Evolutionary conservation across 2,329 filamentous ascomycete genomes (phyloP), one percentile per base, ranked within the genome.

Genomic region (Cucurbitaria berberidis): DNA sequence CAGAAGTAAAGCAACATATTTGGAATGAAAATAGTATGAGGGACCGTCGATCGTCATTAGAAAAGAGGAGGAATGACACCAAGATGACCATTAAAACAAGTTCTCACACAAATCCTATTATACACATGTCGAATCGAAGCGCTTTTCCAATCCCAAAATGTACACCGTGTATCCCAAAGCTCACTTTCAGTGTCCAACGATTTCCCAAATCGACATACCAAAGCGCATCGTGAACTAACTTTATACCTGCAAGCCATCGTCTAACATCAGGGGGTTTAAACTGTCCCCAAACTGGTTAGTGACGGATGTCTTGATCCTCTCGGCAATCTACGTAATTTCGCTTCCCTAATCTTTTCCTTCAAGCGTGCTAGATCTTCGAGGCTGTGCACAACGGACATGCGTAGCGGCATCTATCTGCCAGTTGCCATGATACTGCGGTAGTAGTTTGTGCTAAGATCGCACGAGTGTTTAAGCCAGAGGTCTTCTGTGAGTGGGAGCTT

Each of bases 401-500:
- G 19, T 9, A 39, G 36, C 36, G 11, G 11, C 24, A 4, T 6
- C 51, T 60, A 59, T 24, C 47, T 41, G 27, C 36, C 48, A 16
- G 41, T 52, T 9, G 57, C 51, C 55, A 68, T 62, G 35, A 89
- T 79, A 51, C 83, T 82, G 53, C 81, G 81, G 72, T 90, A 91
- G 66, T 90, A 90, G 48, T 83, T 82, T 64, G 87, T 80, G 60
- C 88, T 87, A 62, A 91, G 78, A 55, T 89, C 85, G 29, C 86
- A 83, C 8, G 89, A 87, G 72, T 93, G 89, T 63, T 84, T 81
- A 54, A 91, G 76, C 63, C 89, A 84, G 34, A 86, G 83, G 72
- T 93, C 89, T 63, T 90, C 87, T 4, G 89, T 91, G 46, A 93
- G 77, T 1, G 87, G 87, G 32, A 89, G 74, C 43, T 80, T 78